phyloP scores from a whole-genome alignment of 345 rosid genomes.

The Lenwebbia sp. region DNA sequence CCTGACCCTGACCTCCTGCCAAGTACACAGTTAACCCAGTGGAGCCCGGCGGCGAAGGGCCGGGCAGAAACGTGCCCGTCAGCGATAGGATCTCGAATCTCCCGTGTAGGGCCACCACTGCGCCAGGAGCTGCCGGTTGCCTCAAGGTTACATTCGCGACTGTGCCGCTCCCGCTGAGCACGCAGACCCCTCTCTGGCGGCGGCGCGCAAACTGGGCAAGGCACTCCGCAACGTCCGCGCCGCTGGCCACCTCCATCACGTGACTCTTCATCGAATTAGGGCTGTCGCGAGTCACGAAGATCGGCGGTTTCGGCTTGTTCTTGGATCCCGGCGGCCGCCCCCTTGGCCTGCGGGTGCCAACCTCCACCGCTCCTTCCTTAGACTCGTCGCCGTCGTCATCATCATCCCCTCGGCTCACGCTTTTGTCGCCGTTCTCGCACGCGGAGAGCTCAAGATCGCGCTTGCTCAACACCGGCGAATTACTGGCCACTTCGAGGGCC shows the following conservation, averaged over 20 bases:
- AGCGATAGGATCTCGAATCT: slow-evolving; percentile 82
- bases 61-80: slow-evolving; percentile 76
- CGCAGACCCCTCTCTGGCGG: slow-evolving; percentile 74
- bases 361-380: slow-evolving; percentile 5
- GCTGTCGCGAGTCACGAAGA: slow-evolving; percentile 84
- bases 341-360: slow-evolving; percentile 48
- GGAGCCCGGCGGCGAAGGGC: slow-evolving; percentile 89
- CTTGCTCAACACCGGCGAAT: background rate
- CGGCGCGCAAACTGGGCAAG: slow-evolving; percentile 72
- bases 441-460: background rate
- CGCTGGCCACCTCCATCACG: slow-evolving; percentile 76
- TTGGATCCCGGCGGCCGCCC: slow-evolving; percentile 93
- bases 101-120: slow-evolving; percentile 65
- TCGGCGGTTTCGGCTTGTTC: slow-evolving; percentile 77
- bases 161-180: slow-evolving; percentile 71
- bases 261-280: slow-evolving; percentile 87
- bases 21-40: slow-evolving; percentile 67
- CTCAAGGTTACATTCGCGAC: slow-evolving; percentile 78
- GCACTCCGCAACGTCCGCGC: slow-evolving; percentile 74
- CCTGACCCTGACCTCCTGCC: slow-evolving; percentile 84
- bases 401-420: slow-evolving; percentile 39
- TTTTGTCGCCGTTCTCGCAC: slow-evolving; percentile 13
- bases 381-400: slow-evolving; percentile 5
- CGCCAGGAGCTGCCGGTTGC: slow-evolving; percentile 70
- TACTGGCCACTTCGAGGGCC: background rate